Evolutionary conservation across 805 yeast genomes (phyloP).

Genomic region (Cyberlindnera suaveolens): DNA sequence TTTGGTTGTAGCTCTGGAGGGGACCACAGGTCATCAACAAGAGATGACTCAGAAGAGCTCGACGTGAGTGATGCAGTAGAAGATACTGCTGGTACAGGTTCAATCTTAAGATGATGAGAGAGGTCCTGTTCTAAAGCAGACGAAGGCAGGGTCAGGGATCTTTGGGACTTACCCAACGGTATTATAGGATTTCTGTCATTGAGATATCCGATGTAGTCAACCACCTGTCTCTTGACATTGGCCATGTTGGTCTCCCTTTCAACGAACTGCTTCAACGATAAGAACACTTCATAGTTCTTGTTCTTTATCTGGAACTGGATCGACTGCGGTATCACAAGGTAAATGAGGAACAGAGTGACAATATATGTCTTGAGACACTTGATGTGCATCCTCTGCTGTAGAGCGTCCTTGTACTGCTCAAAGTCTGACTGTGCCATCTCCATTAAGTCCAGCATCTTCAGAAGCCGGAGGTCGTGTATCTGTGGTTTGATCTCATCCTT

Average conservation of each 20-base stretch:
- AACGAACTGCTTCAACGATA: slow-evolving; percentile 28
- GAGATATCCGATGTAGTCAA: slow-evolving; percentile 26
- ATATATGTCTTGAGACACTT: slow-evolving; percentile 29
- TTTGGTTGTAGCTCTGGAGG: slow-evolving; percentile 34
- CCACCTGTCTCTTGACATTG: slow-evolving; percentile 31
- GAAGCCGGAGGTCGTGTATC: slow-evolving; percentile 26
- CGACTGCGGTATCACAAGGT: slow-evolving; percentile 32
- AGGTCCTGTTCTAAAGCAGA: slow-evolving; percentile 13
- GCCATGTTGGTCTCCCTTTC: slow-evolving; percentile 34
- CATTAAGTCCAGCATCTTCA: slow-evolving; percentile 30
- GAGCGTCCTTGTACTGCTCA: slow-evolving; percentile 25
- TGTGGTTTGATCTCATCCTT: slow-evolving; percentile 28
- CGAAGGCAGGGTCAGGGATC: slow-evolving; percentile 29
- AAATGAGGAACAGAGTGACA: slow-evolving; percentile 32
- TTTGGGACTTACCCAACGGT: slow-evolving; percentile 4
- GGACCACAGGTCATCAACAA: slow-evolving; percentile 28
- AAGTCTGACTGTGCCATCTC: slow-evolving; percentile 31
- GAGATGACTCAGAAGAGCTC: slow-evolving; percentile 4
- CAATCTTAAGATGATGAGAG: slow-evolving; percentile 7
- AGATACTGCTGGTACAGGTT: background rate
- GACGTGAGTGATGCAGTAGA: slow-evolving; percentile 7
- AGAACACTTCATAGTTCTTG: slow-evolving; percentile 32
- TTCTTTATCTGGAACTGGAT: slow-evolving; percentile 35
- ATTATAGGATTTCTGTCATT: slow-evolving; percentile 9
- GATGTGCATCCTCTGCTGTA: slow-evolving; percentile 15